Conservation (phyloP, 2,329 filamentous ascomycete genomes). For the Gnomoniopsis smithogilvyi region DNA sequence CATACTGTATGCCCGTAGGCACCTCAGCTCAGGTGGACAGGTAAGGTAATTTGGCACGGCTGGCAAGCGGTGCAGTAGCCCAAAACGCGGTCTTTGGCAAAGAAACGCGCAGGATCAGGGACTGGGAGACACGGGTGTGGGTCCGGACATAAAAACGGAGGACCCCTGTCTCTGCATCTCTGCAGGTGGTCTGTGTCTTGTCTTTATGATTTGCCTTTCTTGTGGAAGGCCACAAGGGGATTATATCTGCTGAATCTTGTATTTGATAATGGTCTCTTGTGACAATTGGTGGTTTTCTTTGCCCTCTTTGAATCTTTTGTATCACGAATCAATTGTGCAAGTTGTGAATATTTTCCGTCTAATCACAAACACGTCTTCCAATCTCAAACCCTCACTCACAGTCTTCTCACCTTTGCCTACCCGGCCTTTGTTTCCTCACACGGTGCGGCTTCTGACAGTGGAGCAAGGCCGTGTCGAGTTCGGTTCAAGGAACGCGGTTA, state of each 20-base stretch:
- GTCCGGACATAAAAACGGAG: not conserved
- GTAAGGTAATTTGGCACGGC: too few species aligned
- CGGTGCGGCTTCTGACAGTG: not conserved
- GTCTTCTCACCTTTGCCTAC: not conserved
- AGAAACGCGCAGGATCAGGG: not conserved
- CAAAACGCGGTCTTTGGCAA: slow-evolving; percentile 15
- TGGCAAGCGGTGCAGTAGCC: slow-evolving; percentile 4
- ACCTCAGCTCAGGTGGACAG: too few species aligned
- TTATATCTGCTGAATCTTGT: too few species aligned
- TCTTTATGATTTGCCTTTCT: not conserved
- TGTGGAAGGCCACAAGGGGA: too few species aligned
- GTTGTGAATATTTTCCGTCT: too few species aligned
- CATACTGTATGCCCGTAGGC: not conserved
- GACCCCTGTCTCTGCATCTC: not conserved
- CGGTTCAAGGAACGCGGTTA: slow-evolving; percentile 16
- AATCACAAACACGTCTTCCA: not conserved
- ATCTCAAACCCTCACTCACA: too few species aligned
- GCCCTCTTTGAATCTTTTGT: too few species aligned
- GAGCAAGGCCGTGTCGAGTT: slow-evolving; percentile 3
- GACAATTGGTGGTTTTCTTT: too few species aligned
- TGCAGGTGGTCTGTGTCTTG: not conserved
- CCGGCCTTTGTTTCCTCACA: not conserved
- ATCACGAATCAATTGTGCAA: too few species aligned
- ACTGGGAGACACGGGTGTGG: slow-evolving; percentile 10
- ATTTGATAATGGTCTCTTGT: too few species aligned